Conservation (phyloP, 2,329 filamentous ascomycete species). For the Cylindrodendrum hubeiense region DNA sequence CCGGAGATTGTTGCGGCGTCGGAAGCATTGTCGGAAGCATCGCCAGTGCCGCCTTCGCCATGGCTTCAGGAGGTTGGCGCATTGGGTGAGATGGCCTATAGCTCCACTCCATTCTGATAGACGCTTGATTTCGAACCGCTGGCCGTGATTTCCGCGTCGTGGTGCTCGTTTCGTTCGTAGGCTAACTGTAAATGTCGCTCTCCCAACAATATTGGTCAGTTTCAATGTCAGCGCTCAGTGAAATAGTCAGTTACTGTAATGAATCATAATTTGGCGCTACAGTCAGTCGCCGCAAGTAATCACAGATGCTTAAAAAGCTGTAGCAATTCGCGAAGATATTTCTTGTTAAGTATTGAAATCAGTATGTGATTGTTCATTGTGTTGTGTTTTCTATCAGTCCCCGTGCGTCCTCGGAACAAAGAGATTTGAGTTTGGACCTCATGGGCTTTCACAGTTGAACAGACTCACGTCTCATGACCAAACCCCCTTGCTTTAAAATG, state of each 20-base stretch:
- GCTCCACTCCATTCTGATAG: not conserved
- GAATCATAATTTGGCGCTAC: too few relatives aligned
- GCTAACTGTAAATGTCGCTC: too few relatives aligned
- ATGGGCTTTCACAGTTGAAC: slow-evolving; percentile 4
- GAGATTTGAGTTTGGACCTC: slow-evolving; percentile 26
- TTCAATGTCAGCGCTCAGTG: too few relatives aligned
- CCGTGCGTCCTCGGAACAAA: slow-evolving; percentile 28
- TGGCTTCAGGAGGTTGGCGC: not conserved
- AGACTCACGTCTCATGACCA: not conserved
- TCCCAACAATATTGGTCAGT: too few relatives aligned
- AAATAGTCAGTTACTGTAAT: too few relatives aligned
- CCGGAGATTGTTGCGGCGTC: slow-evolving; percentile 16
- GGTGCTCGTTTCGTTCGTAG: not conserved
- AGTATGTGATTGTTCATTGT: not conserved
- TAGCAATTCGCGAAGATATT: not conserved
- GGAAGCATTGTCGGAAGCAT: slow-evolving; percentile 25
- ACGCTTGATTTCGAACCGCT: too few relatives aligned
- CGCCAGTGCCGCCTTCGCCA: not conserved
- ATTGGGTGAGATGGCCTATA: not conserved
- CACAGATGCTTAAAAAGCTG: too few relatives aligned
- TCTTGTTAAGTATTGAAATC: not conserved
- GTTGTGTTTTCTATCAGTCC: not conserved
- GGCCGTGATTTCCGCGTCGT: too few relatives aligned
- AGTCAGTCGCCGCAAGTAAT: too few relatives aligned
- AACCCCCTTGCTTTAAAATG: not conserved